These are phyloP conservation scores for Neurospora hispaniola DNA, from an alignment of 495 filamentous ascomycete species.

Conservation along the genomic window DNA sequence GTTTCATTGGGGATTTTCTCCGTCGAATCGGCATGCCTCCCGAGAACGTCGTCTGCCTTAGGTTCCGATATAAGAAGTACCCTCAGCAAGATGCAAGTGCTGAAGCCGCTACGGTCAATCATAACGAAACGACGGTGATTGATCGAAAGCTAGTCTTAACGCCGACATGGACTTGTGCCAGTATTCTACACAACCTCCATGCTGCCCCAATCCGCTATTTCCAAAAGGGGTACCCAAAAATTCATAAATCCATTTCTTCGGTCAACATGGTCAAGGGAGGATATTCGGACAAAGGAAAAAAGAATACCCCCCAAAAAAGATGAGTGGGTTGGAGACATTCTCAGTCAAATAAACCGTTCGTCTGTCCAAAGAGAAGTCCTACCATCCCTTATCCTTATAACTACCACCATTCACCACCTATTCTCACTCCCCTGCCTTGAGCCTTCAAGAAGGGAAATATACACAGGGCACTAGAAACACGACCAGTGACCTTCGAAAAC, in stretches of 20 bases:
- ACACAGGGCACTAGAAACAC: neutral
- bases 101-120: neutral
- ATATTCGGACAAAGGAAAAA: neutral
- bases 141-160: neutral
- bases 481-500: neutral
- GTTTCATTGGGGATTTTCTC: neutral
- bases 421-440: no score
- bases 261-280: no score
- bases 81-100: neutral
- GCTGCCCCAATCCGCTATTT: no score
- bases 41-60: neutral
- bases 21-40: neutral
- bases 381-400: neutral
- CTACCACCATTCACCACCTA: neutral
- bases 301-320: neutral
- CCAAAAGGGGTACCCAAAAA: no score
- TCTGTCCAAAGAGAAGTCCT: neutral
- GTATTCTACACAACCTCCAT: neutral
- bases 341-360: neutral
- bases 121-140: neutral
- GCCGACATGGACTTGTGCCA: neutral
- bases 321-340: conserved; percentile 3
- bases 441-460: neutral
- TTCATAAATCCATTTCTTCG: no score
- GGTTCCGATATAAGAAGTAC: neutral